Conservation (phyloP, 2,329 filamentous ascomycete genomes). For the Neoarthrinium moseri region DNA sequence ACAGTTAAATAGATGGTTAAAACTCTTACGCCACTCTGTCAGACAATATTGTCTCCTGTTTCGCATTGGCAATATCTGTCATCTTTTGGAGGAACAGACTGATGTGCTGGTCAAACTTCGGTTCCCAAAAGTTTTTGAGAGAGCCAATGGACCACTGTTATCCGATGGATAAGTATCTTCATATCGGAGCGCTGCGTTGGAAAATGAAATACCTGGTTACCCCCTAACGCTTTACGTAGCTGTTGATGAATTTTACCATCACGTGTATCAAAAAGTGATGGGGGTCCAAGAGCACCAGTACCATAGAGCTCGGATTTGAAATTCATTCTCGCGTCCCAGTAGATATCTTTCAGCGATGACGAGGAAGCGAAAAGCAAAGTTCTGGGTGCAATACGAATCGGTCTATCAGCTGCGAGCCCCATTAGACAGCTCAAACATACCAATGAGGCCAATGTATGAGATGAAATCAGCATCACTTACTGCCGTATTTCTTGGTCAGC, state of each 20-base stretch:
- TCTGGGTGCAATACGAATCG: conserved; percentile 35
- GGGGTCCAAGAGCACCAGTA: conserved; percentile 32
- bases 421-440: conserved; percentile 11
- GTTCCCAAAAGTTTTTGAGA: conserved; percentile 36
- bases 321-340: conserved; percentile 35
- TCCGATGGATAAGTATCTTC: no score
- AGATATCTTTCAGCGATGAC: conserved; percentile 36
- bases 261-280: conserved; percentile 26
- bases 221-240: conserved; percentile 33
- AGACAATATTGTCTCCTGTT: conserved; percentile 24
- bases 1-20: background rate
- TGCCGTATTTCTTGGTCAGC: conserved; percentile 20
- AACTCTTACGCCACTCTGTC: conserved; percentile 30
- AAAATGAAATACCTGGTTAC: conserved; percentile 10
- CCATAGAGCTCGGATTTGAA: conserved; percentile 31
- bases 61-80: conserved; percentile 23
- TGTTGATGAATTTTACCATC: conserved; percentile 31
- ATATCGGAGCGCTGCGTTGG: background rate
- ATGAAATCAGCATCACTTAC: conserved; percentile 9
- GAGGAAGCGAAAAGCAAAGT: conserved; percentile 34
- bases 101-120: conserved; percentile 31
- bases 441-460: background rate
- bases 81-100: conserved; percentile 29
- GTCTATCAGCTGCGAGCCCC: conserved; percentile 20
- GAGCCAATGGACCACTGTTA: conserved; percentile 35